These are phyloP conservation scores for Xylaria hypoxylon DNA, from an alignment of 2,329 filamentous ascomycete species.

Conservation along the genomic window DNA sequence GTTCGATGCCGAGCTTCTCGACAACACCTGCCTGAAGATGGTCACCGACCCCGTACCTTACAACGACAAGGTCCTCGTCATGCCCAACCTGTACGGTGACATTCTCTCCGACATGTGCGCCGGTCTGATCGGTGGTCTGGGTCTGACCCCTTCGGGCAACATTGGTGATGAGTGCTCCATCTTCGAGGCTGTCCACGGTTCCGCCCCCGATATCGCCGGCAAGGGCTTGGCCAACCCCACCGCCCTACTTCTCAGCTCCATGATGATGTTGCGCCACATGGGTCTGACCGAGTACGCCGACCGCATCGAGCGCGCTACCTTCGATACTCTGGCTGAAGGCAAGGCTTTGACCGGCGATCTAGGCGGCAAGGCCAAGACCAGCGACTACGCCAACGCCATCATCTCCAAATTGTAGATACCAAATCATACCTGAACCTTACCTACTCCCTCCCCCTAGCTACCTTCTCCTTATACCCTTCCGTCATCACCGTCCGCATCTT, in stretches of 20 bases:
- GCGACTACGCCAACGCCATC: conserved; percentile 93
- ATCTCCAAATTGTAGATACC: conserved; percentile 73
- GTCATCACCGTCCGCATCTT: conserved; percentile 24
- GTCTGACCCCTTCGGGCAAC: conserved; percentile 97
- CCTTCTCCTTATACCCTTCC: conserved; percentile 11
- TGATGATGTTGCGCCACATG: conserved; percentile 99
- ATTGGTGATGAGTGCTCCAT: conserved; percentile 99
- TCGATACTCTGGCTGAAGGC: conserved; percentile 94
- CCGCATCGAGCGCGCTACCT: conserved; percentile 94
- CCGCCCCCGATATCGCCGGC: conserved; percentile 94
- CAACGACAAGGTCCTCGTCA: conserved; percentile 99
- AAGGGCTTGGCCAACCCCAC: conserved; percentile 98
- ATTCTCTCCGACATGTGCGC: conserved; percentile 99
- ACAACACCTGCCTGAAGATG: conserved; percentile 99
- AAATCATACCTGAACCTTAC: conserved; percentile 19
- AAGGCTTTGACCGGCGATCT: conserved; percentile 96
- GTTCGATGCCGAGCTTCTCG: conserved; percentile 97
- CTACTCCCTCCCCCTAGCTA: conserved; percentile 29
- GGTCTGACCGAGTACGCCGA: conserved; percentile 83
- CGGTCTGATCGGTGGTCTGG: conserved; percentile 96
- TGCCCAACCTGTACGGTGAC: conserved; percentile 99
- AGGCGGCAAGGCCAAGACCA: conserved; percentile 94
- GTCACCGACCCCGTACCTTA: conserved; percentile 95
- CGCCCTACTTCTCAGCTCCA: conserved; percentile 91
- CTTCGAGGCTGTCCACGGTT: conserved; percentile 99